Conservation (phyloP, 1,284 basidiomycete species). For the Phaffia rhodozyma region DNA sequence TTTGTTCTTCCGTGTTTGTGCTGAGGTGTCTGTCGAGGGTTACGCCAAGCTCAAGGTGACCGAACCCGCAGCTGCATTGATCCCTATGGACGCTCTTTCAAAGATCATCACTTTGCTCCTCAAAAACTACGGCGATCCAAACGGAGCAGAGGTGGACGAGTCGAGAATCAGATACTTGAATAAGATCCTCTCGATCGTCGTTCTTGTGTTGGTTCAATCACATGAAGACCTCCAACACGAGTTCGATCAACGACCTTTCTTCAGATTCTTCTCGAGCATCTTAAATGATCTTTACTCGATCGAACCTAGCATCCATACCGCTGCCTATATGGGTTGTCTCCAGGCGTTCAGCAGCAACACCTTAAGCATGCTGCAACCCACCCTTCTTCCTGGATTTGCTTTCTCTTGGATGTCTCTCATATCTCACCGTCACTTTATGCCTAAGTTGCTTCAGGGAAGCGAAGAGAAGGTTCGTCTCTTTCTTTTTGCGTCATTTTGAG, state of each 20-base stretch:
- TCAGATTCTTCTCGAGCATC: constrained; percentile 94
- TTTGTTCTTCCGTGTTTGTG: constrained; percentile 96
- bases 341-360: constrained; percentile 79
- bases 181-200: constrained; percentile 95
- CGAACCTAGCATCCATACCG: constrained; percentile 60
- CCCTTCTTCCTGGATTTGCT: constrained; percentile 93
- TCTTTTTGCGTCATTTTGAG: neutral
- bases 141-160: constrained; percentile 61
- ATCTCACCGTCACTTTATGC: constrained; percentile 95
- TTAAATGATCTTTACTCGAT: constrained; percentile 81
- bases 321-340: constrained; percentile 79
- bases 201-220: constrained; percentile 84
- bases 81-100: constrained; percentile 89
- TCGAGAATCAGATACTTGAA: constrained; percentile 94
- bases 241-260: constrained; percentile 98
- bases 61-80: constrained; percentile 71
- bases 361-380: constrained; percentile 89
- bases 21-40: constrained; percentile 83
- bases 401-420: constrained; percentile 97
- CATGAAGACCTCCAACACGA: constrained; percentile 83
- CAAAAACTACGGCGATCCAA: constrained; percentile 90
- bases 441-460: constrained; percentile 59
- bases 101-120: constrained; percentile 94
- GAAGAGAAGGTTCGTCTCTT: constrained; percentile 26
- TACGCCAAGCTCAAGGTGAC: constrained; percentile 75